Evolutionary conservation across 352 stramenopile genomes (phyloP).

Genomic region (Phytophthora niederhauseri): DNA sequence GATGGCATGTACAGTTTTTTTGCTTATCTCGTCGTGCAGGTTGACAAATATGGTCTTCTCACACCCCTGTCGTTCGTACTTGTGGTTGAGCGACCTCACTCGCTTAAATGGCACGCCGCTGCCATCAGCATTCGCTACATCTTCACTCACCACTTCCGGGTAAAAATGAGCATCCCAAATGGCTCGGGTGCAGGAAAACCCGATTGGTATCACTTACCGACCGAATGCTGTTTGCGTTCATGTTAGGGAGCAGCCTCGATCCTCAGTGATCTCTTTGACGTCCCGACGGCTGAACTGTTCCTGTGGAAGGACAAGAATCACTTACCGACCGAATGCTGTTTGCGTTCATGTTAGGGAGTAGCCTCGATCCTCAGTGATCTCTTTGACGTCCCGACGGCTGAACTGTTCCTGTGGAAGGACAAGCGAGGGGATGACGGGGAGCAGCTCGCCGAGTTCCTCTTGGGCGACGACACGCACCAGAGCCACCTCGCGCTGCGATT

Average conservation of each 20-base stretch:
- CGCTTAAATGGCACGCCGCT: conserved; percentile 69
- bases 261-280: conserved; percentile 32
- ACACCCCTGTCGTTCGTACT: conserved; percentile 65
- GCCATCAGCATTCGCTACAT: conserved; percentile 58
- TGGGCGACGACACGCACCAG: conserved; percentile 46
- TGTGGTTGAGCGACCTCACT: conserved; percentile 50
- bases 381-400: conserved; percentile 25
- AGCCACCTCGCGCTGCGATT: conserved; percentile 50
- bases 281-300: conserved; percentile 19
- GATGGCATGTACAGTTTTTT: background rate
- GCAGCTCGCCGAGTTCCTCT: conserved; percentile 37
- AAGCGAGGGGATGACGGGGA: conserved; percentile 23
- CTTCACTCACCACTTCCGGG: conserved; percentile 36
- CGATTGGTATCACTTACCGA: background rate
- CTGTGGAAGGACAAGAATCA: too few relatives aligned
- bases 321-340: background rate
- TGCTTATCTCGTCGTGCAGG: conserved; percentile 19
- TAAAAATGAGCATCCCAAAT: conserved; percentile 7
- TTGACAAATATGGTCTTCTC: conserved; percentile 46
- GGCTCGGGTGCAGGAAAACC: background rate
- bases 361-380: conserved; percentile 23
- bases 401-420: conserved; percentile 29
- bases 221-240: background rate
- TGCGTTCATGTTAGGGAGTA: conserved; percentile 17
- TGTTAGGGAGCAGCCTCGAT: conserved; percentile 21